Base-by-base conservation (phyloP, 2,329 filamentous ascomycete species). In the Botryotinia globosa region DNA sequence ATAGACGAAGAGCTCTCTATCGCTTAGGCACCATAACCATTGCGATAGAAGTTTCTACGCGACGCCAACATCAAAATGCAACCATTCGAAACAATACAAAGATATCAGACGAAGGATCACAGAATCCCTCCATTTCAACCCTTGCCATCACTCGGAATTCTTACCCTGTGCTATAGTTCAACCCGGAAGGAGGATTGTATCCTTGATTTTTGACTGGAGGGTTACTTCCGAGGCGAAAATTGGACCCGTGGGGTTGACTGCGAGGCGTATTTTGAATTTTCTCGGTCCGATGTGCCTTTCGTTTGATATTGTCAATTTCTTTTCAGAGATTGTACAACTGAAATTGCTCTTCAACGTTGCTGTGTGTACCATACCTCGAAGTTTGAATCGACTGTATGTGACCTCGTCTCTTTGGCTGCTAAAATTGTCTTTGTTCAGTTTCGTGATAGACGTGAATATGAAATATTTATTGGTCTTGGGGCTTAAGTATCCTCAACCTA, bases 211-310 rank as follows among this genome's bases (percentile, higher is more conserved):
- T 51, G 39, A 62, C 51, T 59, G 48, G 61, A 39, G 14, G 32
- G 9, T 37, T 4, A 34, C 5, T 37, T n/a, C 29, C 42, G 25
- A 58, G 29, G 22, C 61, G 48, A 22, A 39, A 34, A 14, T 29
- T 45, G 29, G 61, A 20, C 48, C 29, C 66, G 29, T 66, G 48
- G 62, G 69, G 69, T 71, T 71, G 61, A 71, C 48, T 65, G 48
- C 62, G 37, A 71, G 69, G 61, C 61, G 3, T 39, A 66, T 45
- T 71, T 39, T 51, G 32, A 67, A 25, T 67, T 39, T 54, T 22
- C 8, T 20, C 16, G 32, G 14, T 29, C 25, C 16, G 45, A 56
- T 56, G 22, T 67, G 12, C 44, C 8, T 65, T 48, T 14, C 42
- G 10, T 32, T 65, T 48, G 29, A 25, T 54, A 20, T 51, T 7